phyloP scores from a whole-genome alignment of 2,329 filamentous ascomycete species.

The Fusarium euwallaceae region DNA sequence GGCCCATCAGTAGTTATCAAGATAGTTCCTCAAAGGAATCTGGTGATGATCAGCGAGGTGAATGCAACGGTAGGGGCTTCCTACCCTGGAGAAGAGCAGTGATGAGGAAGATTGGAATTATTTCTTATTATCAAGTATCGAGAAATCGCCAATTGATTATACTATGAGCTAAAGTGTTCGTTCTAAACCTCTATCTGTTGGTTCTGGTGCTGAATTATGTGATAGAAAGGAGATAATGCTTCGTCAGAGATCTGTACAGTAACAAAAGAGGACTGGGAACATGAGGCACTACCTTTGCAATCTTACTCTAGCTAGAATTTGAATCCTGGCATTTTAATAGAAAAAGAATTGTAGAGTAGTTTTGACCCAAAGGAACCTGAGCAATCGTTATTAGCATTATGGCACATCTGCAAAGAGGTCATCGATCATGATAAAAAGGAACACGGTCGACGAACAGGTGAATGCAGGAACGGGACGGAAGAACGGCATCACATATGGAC shows the following conservation, averaged over 20 bases:
- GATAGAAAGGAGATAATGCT: background rate
- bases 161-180: background rate
- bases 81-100: background rate
- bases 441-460: background rate
- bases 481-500: background rate
- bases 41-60: background rate
- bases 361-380: background rate
- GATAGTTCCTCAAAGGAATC: background rate
- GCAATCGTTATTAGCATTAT: background rate
- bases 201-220: background rate
- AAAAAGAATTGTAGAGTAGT: background rate
- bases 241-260: background rate
- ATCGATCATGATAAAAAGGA: background rate
- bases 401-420: background rate
- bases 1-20: background rate
- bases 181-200: fast-evolving
- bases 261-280: background rate
- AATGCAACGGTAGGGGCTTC: background rate
- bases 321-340: background rate
- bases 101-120: background rate
- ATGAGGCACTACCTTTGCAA: too few relatives aligned
- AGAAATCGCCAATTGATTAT: background rate
- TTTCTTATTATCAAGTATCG: background rate
- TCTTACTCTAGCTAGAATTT: background rate
- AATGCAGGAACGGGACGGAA: background rate